phyloP scores from a whole-genome alignment of 495 filamentous ascomycete genomes.

The Astrocystis sublimbata region DNA sequence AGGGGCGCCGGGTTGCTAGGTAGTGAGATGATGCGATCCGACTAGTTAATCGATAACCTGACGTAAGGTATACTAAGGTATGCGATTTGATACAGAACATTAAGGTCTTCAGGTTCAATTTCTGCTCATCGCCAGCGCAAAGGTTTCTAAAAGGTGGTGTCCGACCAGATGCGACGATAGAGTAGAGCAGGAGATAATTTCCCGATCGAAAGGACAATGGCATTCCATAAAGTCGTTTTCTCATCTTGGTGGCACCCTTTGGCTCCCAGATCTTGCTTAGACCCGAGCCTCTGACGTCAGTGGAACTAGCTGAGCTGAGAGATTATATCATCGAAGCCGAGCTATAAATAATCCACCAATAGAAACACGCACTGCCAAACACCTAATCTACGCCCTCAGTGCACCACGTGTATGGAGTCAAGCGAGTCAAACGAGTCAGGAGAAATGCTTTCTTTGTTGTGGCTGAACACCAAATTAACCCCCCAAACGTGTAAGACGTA shows the following conservation, averaged over 20 bases:
- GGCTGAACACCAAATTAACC: too few species aligned
- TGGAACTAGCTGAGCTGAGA: not conserved
- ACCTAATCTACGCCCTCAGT: too few species aligned
- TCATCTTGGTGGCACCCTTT: not conserved
- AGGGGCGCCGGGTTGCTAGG: not conserved
- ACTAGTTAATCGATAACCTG: constrained; percentile 3
- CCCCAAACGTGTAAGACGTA: too few species aligned
- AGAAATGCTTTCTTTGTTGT: too few species aligned
- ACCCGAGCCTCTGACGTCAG: constrained; percentile 2
- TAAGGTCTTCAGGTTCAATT: constrained; percentile 26
- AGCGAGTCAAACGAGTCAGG: too few species aligned
- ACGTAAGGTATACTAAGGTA: not conserved
- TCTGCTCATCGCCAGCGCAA: not conserved
- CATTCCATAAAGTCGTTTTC: not conserved
- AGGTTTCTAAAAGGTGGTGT: not conserved
- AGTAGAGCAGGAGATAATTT: constrained; percentile 17
- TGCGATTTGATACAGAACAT: too few species aligned
- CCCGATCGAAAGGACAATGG: not conserved
- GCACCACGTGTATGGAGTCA: too few species aligned
- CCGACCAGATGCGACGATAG: not conserved
- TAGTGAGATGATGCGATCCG: not conserved
- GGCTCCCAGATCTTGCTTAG: not conserved
- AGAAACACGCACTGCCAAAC: too few species aligned
- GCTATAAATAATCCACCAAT: too few species aligned
- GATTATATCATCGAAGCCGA: not conserved